A percentile compares a stretch with the other conserved stretches of the same genome.
Conservation (phyloP, 371 early-diverging fungal species). For the Rhizopus sp. region DNA sequence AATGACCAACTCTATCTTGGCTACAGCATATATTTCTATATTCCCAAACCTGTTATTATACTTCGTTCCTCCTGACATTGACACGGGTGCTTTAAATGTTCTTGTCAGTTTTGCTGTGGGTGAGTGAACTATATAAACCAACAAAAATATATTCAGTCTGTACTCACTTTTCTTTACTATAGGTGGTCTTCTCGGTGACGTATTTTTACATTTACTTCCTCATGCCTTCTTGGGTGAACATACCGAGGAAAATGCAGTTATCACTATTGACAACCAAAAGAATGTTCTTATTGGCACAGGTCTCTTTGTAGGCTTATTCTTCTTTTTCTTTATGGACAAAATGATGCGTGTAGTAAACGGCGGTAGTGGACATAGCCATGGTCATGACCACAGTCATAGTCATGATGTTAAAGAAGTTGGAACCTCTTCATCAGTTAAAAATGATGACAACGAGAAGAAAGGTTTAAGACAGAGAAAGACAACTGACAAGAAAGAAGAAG, state of each 20-base stretch:
- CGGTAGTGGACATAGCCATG: constrained; percentile 57
- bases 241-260: not conserved
- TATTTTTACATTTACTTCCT: constrained; percentile 85
- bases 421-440: too few species aligned
- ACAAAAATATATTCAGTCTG: not conserved
- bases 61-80: constrained; percentile 80
- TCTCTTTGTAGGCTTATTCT: constrained; percentile 73
- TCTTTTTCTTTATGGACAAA: constrained; percentile 82
- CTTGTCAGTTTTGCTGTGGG: constrained; percentile 85
- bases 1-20: constrained; percentile 71
- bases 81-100: constrained; percentile 67
- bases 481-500: not conserved
- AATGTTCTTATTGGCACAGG: constrained; percentile 73
- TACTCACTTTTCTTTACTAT: not conserved
- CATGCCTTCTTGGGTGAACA: constrained; percentile 64
- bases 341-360: constrained; percentile 76
- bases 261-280: constrained; percentile 39
- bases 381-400: constrained; percentile 45
- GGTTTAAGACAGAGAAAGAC: not conserved
- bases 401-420: too few species aligned
- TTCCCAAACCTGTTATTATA: constrained; percentile 81
- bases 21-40: constrained; percentile 82
- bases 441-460: not conserved
- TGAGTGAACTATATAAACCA: constrained; percentile 15
- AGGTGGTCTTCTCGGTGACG: constrained; percentile 84